These are phyloP conservation scores for Russula griseocarnosa DNA, from an alignment of 768 basidiomycete genomes.

Conservation along the genomic window DNA sequence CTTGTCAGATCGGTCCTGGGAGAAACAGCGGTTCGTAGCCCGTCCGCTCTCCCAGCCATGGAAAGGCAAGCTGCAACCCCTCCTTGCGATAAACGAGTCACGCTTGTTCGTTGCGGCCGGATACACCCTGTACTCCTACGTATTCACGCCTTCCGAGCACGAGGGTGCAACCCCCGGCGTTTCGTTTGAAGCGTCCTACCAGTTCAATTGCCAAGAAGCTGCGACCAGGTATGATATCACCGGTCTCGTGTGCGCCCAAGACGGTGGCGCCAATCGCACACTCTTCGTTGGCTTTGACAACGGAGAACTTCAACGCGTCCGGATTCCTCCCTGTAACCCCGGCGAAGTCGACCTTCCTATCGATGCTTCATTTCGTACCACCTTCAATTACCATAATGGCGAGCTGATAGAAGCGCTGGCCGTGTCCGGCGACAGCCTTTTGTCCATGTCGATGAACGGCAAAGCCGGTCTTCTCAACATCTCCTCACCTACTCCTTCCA, in stretches of 20 bases:
- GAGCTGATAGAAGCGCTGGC: constrained; percentile 58
- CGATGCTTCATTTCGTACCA: constrained; percentile 27
- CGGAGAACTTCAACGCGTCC: constrained; percentile 51
- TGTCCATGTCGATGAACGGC: constrained; percentile 59
- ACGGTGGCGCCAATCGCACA: constrained; percentile 42
- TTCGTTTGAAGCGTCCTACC: constrained; percentile 44
- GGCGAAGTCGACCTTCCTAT: constrained; percentile 24
- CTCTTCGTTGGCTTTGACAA: constrained; percentile 58
- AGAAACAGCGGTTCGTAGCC: constrained; percentile 26
- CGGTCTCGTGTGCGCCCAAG: constrained; percentile 47
- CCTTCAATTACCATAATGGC: constrained; percentile 36
- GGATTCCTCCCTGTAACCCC: constrained; percentile 33
- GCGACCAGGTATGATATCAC: constrained; percentile 49
- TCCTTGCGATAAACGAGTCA: constrained; percentile 29
- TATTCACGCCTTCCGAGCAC: constrained; percentile 21
- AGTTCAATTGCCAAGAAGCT: constrained; percentile 37
- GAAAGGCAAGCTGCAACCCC: constrained; percentile 32
- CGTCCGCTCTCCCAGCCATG: constrained; percentile 30
- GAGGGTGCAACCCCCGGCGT: constrained; percentile 43
- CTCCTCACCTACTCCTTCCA: constrained; percentile 23
- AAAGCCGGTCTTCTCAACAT: constrained; percentile 40
- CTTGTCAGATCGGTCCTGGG: constrained; percentile 29
- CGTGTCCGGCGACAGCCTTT: constrained; percentile 41
- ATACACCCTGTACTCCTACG: constrained; percentile 30
- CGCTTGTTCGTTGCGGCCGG: constrained; percentile 34